Evolutionary conservation across 2,329 filamentous ascomycete genomes (phyloP).

Genomic region (Curvularia spicifera): DNA sequence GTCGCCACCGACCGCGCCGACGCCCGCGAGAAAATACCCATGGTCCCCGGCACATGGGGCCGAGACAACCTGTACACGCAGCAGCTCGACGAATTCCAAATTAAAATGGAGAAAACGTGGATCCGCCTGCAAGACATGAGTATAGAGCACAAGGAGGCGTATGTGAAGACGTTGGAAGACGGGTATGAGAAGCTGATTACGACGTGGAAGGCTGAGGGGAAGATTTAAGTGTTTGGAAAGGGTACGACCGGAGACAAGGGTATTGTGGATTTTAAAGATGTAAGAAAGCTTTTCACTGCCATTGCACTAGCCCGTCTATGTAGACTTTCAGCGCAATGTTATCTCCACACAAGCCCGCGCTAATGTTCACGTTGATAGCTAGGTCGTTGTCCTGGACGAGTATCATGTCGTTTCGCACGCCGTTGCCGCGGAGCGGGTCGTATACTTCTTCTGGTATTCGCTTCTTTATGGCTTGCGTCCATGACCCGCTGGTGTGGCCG

Average conservation of each 20-base stretch:
- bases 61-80: not conserved
- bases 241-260: too few relatives aligned
- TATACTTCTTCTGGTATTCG: constrained; percentile 24
- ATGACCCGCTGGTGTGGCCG: constrained; percentile 12
- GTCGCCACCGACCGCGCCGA: not conserved
- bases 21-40: not conserved
- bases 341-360: constrained; percentile 30
- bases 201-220: not conserved
- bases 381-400: constrained; percentile 22
- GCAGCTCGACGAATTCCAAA: not conserved
- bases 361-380: constrained; percentile 28
- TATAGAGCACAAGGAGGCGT: not conserved
- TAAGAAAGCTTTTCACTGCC: constrained; percentile 10
- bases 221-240: not conserved
- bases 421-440: constrained; percentile 21
- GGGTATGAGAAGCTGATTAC: not conserved
- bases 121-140: not conserved
- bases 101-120: not conserved
- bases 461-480: constrained; percentile 23
- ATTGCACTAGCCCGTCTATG: constrained; percentile 32
- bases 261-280: too few relatives aligned
- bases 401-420: constrained; percentile 32
- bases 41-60: too few relatives aligned
- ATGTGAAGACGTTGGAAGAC: not conserved
- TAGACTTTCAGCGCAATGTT: constrained; percentile 27